Evolutionary conservation across 140 eudicot genomes (phyloP).

Genomic region (Bidens hawaiensis): DNA sequence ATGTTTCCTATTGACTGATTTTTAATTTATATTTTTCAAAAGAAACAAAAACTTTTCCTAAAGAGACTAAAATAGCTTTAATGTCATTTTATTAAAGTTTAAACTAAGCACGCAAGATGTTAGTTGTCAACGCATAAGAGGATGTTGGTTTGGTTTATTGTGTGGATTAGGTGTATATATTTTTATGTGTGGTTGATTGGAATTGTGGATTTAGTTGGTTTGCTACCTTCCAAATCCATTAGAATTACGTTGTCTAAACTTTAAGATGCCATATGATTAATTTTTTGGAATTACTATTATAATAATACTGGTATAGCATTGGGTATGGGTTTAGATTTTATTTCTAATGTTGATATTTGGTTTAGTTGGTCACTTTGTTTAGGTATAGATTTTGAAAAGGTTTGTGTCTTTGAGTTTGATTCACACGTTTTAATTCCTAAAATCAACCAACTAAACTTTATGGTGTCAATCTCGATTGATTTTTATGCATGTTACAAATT

Average conservation of each 20-base stretch:
- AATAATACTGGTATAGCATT: background rate
- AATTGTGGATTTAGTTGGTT: constrained; percentile 17
- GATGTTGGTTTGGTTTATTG: constrained; percentile 21
- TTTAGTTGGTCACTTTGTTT: background rate
- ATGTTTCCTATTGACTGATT: background rate
- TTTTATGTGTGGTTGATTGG: constrained; percentile 4
- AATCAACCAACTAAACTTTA: background rate
- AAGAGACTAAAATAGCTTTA: background rate
- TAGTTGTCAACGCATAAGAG: constrained; percentile 20
- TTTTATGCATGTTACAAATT: too few relatives aligned
- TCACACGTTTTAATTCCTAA: background rate
- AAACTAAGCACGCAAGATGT: constrained; percentile 1
- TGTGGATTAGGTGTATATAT: constrained; percentile 26
- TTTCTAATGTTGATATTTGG: too few relatives aligned
- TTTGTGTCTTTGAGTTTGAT: background rate
- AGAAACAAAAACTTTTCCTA: too few relatives aligned
- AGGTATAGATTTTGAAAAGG: background rate
- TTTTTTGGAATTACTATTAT: background rate
- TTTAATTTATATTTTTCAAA: too few relatives aligned
- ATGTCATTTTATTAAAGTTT: constrained; percentile 4
- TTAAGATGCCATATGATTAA: background rate
- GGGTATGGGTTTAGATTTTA: background rate
- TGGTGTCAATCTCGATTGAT: background rate
- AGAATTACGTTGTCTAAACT: background rate
- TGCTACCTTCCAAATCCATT: constrained; percentile 15